Evolutionary conservation across 805 yeast species (phyloP).

Genomic region (Ogataea corticis): DNA sequence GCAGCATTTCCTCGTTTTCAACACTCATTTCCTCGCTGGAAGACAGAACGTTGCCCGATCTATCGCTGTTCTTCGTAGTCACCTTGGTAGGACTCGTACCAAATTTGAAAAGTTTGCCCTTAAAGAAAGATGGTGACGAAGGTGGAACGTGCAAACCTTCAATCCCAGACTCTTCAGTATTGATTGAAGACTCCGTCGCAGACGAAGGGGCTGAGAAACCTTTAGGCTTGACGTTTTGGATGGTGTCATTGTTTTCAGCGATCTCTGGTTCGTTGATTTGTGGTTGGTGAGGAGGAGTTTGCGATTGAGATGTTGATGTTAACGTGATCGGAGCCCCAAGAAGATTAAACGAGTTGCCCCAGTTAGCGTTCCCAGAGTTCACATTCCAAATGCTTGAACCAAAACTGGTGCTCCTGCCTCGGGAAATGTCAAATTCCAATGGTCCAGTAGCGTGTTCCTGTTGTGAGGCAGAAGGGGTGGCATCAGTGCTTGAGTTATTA

Average conservation of each 20-base stretch:
- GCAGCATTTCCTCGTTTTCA: conserved; percentile 10
- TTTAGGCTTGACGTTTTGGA: neutral
- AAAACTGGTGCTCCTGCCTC: conserved; percentile 37
- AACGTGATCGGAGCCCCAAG: conserved; percentile 14
- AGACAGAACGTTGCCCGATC: conserved; percentile 12
- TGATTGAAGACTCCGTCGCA: conserved; percentile 17
- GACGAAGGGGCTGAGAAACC: conserved; percentile 7
- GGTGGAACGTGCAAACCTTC: conserved; percentile 15
- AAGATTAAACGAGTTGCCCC: conserved; percentile 19
- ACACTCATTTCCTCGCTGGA: conserved; percentile 16
- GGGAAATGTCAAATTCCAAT: conserved; percentile 19
- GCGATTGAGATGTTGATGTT: conserved; percentile 11
- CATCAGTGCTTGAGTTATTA: conserved; percentile 12
- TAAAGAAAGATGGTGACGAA: conserved; percentile 41
- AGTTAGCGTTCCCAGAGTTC: conserved; percentile 14
- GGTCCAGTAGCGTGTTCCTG: conserved; percentile 8
- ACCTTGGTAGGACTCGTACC: conserved; percentile 37
- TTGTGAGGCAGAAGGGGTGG: conserved; percentile 1
- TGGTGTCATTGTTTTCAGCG: conserved; percentile 1
- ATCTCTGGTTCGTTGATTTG: neutral
- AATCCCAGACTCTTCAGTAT: conserved; percentile 26
- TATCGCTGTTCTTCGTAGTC: conserved; percentile 25
- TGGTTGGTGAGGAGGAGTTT: conserved; percentile 5
- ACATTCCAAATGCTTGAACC: conserved; percentile 39
- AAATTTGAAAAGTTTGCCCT: conserved; percentile 37